Conservation (phyloP, 2,329 filamentous ascomycete genomes). For the Xylariaceae sp. region DNA sequence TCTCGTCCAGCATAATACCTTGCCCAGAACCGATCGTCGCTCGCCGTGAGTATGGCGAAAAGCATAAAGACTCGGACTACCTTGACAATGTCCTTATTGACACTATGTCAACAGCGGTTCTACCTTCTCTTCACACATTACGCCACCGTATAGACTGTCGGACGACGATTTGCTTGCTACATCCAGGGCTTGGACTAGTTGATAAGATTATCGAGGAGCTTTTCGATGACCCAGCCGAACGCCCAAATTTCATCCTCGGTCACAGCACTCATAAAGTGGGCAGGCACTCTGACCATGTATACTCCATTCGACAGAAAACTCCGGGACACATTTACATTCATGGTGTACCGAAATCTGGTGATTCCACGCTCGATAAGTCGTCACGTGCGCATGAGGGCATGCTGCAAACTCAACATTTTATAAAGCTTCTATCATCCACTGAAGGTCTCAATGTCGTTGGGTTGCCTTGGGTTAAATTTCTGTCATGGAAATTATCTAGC, state of each 20-base stretch:
- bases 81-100: conserved; percentile 39
- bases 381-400: conserved; percentile 34
- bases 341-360: conserved; percentile 23
- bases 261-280: conserved; percentile 53
- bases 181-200: conserved; percentile 83
- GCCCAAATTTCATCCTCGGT: conserved; percentile 80
- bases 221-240: conserved; percentile 68
- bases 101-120: conserved; percentile 21
- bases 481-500: conserved; percentile 78
- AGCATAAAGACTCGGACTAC: neutral
- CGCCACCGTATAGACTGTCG: conserved; percentile 51
- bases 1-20: conserved; percentile 31
- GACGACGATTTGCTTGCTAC: conserved; percentile 77
- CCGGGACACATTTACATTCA: conserved; percentile 25
- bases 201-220: conserved; percentile 75
- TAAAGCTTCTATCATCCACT: conserved; percentile 67
- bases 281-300: conserved; percentile 27
- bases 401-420: conserved; percentile 56
- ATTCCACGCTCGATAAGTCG: conserved; percentile 4
- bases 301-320: conserved; percentile 51
- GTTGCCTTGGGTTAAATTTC: conserved; percentile 64
- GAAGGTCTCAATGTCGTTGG: conserved; percentile 66
- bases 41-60: neutral
- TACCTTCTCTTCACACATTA: conserved; percentile 30
- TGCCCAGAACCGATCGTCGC: conserved; percentile 33